Percentiles rank a stretch among this genome's conserved stretches.
phyloP scores from a whole-genome alignment of 2,329 filamentous ascomycete species.

The Trichoderma afroharzianum region DNA sequence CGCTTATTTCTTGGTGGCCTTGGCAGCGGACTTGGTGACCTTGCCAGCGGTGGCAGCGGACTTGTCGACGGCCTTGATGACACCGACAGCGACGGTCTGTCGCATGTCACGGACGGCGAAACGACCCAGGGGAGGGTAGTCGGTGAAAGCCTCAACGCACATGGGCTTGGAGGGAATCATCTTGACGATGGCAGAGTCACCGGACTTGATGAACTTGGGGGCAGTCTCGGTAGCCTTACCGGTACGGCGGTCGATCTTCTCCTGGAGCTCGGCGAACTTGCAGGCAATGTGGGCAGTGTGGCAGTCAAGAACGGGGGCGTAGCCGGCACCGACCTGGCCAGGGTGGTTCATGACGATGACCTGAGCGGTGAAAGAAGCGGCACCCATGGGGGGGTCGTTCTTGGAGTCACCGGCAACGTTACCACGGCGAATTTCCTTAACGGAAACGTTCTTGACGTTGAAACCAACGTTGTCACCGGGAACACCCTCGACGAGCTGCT shows the following conservation, averaged over 20 bases:
- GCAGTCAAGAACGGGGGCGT: constrained; percentile 98
- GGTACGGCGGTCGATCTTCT: constrained; percentile 99
- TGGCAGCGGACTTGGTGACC: constrained; percentile 69
- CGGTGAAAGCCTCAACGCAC: constrained; percentile 99
- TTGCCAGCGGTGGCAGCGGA: constrained; percentile 53
- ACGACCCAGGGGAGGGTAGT: constrained; percentile 98
- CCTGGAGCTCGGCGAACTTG: constrained; percentile 98
- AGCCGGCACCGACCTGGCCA: constrained; percentile 97
- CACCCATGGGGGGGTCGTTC: constrained; percentile 91
- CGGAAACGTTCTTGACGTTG: constrained; percentile 99
- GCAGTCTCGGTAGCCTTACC: constrained; percentile 88
- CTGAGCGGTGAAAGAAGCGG: constrained; percentile 97
- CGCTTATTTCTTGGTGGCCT: constrained; percentile 71
- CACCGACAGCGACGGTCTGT: constrained; percentile 86
- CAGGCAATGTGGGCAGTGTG: constrained; percentile 99
- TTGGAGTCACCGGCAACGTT: constrained; percentile 99
- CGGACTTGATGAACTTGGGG: constrained; percentile 99
- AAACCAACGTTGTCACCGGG: constrained; percentile 99
- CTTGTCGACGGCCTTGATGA: constrained; percentile 87
- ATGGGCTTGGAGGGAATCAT: constrained; percentile 99
- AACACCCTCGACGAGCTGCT: constrained; percentile 91
- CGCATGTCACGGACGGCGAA: constrained; percentile 99
- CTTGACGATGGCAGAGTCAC: constrained; percentile 99
- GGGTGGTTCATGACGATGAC: constrained; percentile 99
- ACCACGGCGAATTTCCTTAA: constrained; percentile 99